Percentiles rank a stretch among this genome's conserved stretches.
phyloP scores from a whole-genome alignment of 148 eudicot genomes.

The Cornus controversa region DNA sequence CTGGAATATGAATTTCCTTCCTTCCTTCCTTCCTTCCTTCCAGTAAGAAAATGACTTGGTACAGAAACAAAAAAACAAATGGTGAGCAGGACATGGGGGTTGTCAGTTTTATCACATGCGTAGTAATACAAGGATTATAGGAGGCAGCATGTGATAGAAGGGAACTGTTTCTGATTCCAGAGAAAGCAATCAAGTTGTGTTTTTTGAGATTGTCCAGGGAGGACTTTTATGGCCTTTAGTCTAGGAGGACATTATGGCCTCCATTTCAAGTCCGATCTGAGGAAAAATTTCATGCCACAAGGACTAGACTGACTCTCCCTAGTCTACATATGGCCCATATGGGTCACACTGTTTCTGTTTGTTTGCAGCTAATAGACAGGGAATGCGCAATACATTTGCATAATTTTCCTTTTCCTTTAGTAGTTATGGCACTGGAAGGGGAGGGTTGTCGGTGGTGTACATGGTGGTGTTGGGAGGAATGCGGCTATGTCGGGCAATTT shows the following conservation, averaged over 20 bases:
- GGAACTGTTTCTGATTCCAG: not conserved
- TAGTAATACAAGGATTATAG: not conserved
- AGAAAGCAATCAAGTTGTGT: not conserved
- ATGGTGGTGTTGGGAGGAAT: no score
- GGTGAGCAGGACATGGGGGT: not conserved
- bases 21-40: no score
- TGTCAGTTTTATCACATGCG: not conserved
- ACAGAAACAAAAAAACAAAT: constrained; percentile 2
- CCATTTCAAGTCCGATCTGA: not conserved
- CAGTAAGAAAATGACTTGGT: not conserved
- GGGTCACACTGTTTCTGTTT: not conserved
- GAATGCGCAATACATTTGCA: not conserved
- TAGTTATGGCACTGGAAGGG: no score
- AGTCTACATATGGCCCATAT: not conserved
- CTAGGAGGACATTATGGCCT: not conserved
- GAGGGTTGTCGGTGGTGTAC: no score
- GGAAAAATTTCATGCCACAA: not conserved
- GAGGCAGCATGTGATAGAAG: not conserved
- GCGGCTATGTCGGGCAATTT: no score
- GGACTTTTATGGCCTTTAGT: not conserved
- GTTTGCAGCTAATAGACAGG: not conserved
- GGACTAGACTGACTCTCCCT: not conserved
- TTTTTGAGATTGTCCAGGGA: not conserved
- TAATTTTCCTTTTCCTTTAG: no score
- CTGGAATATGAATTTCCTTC: not conserved